Percentiles rank a stretch among this genome's conserved stretches.
These are phyloP conservation scores for Ogataea hybrid DNA, from an alignment of 1,139 yeast species.

Conservation along the genomic window DNA sequence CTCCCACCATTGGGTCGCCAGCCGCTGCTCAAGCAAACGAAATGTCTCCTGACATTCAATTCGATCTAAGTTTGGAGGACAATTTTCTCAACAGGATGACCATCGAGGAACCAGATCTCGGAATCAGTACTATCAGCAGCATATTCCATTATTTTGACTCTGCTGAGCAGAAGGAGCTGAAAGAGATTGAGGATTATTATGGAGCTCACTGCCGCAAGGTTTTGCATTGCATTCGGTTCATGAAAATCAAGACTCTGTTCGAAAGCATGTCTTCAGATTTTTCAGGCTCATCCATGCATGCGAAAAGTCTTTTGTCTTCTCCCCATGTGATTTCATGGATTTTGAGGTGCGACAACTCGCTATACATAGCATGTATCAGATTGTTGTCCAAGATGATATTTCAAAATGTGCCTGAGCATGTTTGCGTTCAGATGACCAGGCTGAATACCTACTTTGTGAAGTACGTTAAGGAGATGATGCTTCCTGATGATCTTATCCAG, in stretches of 20 bases:
- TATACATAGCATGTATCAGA: constrained; percentile 60
- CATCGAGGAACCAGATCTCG: constrained; percentile 12
- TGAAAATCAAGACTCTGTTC: constrained; percentile 64
- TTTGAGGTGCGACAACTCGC: constrained; percentile 57
- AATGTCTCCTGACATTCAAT: constrained; percentile 3
- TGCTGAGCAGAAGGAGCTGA: constrained; percentile 5
- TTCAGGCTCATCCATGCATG: constrained; percentile 63
- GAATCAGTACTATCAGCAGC: constrained; percentile 15
- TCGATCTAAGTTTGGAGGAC: constrained; percentile 15
- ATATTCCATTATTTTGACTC: constrained; percentile 7
- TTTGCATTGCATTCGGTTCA: constrained; percentile 63
- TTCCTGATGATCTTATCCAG: constrained; percentile 50
- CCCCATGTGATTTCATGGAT: constrained; percentile 55
- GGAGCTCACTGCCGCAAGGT: constrained; percentile 60
- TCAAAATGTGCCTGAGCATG: constrained; percentile 58
- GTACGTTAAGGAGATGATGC: constrained; percentile 38
- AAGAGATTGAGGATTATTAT: constrained; percentile 38
- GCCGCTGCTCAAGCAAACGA: constrained; percentile 8
- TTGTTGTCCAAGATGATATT: constrained; percentile 66
- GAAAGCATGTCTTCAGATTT: constrained; percentile 53
- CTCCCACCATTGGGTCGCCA: constrained; percentile 22
- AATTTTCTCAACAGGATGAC: constrained; percentile 11
- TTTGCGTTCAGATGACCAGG: constrained; percentile 47
- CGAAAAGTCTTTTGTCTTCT: constrained; percentile 54
- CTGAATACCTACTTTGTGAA: constrained; percentile 44